Evolutionary conservation across 768 basidiomycete genomes (phyloP).

Genomic region (Lentinus tigrinus): DNA sequence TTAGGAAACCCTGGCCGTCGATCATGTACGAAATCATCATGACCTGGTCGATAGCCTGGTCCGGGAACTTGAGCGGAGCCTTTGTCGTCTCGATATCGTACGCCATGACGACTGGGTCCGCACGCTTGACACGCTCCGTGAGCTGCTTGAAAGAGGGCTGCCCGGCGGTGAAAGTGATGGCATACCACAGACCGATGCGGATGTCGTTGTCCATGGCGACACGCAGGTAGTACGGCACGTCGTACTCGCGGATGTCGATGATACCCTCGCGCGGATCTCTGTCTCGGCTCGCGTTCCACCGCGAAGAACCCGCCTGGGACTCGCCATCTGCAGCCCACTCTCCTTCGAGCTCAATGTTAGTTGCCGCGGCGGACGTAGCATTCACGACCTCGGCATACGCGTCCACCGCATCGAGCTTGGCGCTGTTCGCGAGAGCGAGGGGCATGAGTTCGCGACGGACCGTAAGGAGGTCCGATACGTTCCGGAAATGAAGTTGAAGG

Average conservation of each 20-base stretch:
- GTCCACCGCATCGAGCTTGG: slow-evolving; percentile 93
- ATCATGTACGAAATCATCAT: slow-evolving; percentile 99
- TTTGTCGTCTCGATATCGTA: slow-evolving; percentile 99
- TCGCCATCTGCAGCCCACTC: slow-evolving; percentile 53
- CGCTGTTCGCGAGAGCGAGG: slow-evolving; percentile 84
- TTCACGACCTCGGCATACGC: slow-evolving; percentile 96
- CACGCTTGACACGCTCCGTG: slow-evolving; percentile 89
- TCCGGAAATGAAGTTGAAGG: slow-evolving; percentile 86
- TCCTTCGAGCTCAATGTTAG: slow-evolving; percentile 69
- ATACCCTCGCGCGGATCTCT: slow-evolving; percentile 89
- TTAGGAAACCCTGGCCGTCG: slow-evolving; percentile 95
- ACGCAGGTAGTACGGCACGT: slow-evolving; percentile 95
- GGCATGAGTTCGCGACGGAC: slow-evolving; percentile 89
- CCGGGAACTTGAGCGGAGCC: slow-evolving; percentile 99
- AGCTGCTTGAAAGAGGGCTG: slow-evolving; percentile 72
- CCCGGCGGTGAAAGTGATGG: slow-evolving; percentile 79
- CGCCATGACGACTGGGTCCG: slow-evolving; percentile 98
- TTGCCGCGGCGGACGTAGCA: slow-evolving; percentile 63
- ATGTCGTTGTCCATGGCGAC: slow-evolving; percentile 99
- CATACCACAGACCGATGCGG: slow-evolving; percentile 98
- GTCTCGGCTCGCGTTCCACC: slow-evolving; percentile 42
- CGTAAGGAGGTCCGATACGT: slow-evolving; percentile 86
- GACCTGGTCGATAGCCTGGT: slow-evolving; percentile 93
- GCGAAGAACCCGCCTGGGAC: slow-evolving; percentile 31
- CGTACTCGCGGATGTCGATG: slow-evolving; percentile 93